Conservation (phyloP, 257 asterid species). For the Ilex asprella region DNA sequence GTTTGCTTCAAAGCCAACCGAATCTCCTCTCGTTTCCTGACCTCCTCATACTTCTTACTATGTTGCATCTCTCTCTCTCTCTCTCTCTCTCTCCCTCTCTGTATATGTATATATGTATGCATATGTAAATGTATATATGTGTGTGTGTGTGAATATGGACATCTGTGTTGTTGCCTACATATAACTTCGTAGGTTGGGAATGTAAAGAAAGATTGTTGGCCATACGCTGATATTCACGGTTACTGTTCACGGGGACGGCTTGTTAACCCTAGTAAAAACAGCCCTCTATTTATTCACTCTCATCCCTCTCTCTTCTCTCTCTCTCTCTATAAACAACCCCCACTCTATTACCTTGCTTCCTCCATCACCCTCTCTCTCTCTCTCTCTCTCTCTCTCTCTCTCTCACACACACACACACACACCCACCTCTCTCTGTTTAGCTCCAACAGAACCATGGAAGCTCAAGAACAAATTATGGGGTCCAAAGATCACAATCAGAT, state of each 20-base stretch:
- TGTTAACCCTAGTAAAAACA: slow-evolving; percentile 19
- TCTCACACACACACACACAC: no score
- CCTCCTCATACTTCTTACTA: slow-evolving; percentile 20
- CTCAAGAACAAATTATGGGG: slow-evolving; percentile 22
- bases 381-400: not conserved
- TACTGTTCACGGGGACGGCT: slow-evolving; percentile 21
- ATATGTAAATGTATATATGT: not conserved
- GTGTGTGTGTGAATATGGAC: not conserved
- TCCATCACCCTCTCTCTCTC: slow-evolving; percentile 13
- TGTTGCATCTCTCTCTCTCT: slow-evolving; percentile 5
- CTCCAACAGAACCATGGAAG: slow-evolving; percentile 23
- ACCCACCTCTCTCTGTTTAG: no score
- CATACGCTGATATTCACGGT: slow-evolving; percentile 9
- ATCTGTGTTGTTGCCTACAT: not conserved
- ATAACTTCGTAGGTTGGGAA: slow-evolving; percentile 4
- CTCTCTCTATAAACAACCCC: slow-evolving; percentile 9
- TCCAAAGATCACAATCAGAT: slow-evolving; percentile 4
- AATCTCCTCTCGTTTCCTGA: slow-evolving; percentile 42
- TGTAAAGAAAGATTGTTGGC: slow-evolving; percentile 1
- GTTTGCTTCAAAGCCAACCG: slow-evolving; percentile 96
- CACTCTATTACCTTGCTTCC: slow-evolving; percentile 15
- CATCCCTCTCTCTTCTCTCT: not conserved
- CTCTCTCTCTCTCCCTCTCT: not conserved
- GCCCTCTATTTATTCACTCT: not conserved
- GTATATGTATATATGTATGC: not conserved